Conservation (phyloP, 331 rosid species). For the Stylosanthes scabra region DNA sequence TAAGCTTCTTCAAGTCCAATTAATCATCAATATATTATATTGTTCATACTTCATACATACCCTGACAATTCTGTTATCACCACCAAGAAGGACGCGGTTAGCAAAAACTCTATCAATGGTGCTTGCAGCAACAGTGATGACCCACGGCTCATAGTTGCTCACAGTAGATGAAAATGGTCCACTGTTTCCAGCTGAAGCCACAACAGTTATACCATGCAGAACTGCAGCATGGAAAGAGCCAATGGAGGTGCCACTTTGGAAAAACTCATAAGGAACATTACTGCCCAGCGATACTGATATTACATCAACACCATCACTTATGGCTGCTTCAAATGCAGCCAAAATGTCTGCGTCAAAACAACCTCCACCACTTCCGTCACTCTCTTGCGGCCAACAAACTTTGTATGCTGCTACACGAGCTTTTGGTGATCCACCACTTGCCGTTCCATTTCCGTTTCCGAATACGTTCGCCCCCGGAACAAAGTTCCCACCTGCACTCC, state of each 20-base stretch:
- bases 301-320: slow-evolving; percentile 75
- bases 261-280: background rate
- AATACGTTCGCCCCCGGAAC: slow-evolving; percentile 50
- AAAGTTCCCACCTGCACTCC: slow-evolving; percentile 44
- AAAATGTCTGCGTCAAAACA: slow-evolving; percentile 73
- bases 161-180: slow-evolving; percentile 51
- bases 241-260: slow-evolving; percentile 33
- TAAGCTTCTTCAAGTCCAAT: too few species aligned
- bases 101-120: slow-evolving; percentile 59
- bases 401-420: slow-evolving; percentile 83
- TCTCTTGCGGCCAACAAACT: slow-evolving; percentile 56
- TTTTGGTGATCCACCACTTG: slow-evolving; percentile 84
- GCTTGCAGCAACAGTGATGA: slow-evolving; percentile 75
- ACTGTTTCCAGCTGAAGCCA: slow-evolving; percentile 69
- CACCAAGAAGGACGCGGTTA: slow-evolving; percentile 64
- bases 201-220: slow-evolving; percentile 53
- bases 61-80: slow-evolving; percentile 49
- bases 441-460: slow-evolving; percentile 69
- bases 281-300: slow-evolving; percentile 66
- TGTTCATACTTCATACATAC: slow-evolving; percentile 10
- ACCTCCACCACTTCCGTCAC: accelerated
- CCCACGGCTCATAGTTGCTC: slow-evolving; percentile 65
- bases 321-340: slow-evolving; percentile 82
- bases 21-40: too few species aligned
- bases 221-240: slow-evolving; percentile 76